A percentile compares a stretch with the other conserved stretches of the same genome.
Evolutionary conservation across 2,329 filamentous ascomycete genomes (phyloP).

Genomic region (Phialemoniopsis sp.): DNA sequence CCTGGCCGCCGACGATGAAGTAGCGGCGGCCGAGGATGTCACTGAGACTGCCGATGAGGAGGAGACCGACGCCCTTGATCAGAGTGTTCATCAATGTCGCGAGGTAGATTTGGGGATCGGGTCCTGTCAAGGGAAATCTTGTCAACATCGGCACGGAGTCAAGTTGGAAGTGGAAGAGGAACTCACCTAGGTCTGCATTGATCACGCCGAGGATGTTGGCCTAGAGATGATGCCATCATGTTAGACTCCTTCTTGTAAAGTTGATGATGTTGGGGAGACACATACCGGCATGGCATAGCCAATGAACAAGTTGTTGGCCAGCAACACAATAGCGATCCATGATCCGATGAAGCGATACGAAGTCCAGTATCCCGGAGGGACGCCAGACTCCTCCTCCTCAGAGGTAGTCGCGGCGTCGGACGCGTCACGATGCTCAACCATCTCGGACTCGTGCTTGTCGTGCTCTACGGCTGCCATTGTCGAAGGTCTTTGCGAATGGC

Average conservation of each 20-base stretch:
- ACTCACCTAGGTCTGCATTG: not conserved
- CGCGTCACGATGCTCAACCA: no score
- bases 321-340: slow-evolving; percentile 2
- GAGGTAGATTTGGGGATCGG: slow-evolving; percentile 1
- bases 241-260: not conserved
- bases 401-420: no score
- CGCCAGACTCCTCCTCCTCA: not conserved
- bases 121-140: not conserved
- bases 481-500: no score
- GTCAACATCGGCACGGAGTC: no score
- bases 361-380: slow-evolving; percentile 2
- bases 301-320: slow-evolving; percentile 4
- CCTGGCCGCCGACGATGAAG: slow-evolving; percentile 3
- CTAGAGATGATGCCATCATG: not conserved
- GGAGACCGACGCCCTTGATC: slow-evolving; percentile 4
- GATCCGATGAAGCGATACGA: slow-evolving; percentile 4
- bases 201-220: slow-evolving; percentile 4
- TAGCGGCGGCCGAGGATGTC: slow-evolving; percentile 5
- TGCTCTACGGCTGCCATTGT: no score
- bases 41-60: slow-evolving; percentile 4
- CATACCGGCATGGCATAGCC: slow-evolving; percentile 4
- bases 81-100: not conserved
- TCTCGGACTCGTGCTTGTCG: no score
- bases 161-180: not conserved
- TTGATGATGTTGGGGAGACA: not conserved